Evolutionary conservation across 1,139 yeast species (phyloP), one percentile per base, ranked within the genome.

Genomic region (Magnusiomyces starmeri): DNA sequence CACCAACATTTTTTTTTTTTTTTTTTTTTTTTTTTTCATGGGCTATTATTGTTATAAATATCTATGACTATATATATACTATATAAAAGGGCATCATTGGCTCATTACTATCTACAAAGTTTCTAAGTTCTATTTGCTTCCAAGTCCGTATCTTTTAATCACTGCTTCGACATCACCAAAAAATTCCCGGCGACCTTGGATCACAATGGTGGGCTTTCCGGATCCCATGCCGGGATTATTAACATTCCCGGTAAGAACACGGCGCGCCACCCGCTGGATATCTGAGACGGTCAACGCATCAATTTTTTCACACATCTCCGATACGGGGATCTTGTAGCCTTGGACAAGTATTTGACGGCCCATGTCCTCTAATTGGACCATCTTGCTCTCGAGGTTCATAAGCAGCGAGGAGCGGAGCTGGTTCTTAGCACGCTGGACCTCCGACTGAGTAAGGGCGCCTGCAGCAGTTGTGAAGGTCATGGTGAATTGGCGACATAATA

Each of bases 271-370:
- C 8, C 79, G 71, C 55, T 78, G 77, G 49, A 92, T 75, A 65
- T 90, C 96, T 2, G 70, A 70, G 2, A 82, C 76, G 0, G 86
- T 77, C 57, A 92, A 75, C 8, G 68, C 66, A 56, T 84, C 88
- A 56, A 92, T 89, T 62, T 82, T 82, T 10, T 70, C 73, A 54
- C 92, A 83, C 96, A 92, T 89, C 62, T 89, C 96, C 42, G 76
- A 74, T 8, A 89, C 84, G 14, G 87, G 81, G n/a, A 92, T 78
- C 60, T 86, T 77, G 60, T 77, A 77, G 44, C 88, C 89, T 64
- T 85, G 89, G 52, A 88, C 81, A 69, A 87, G 95, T 29, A 92
- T 81, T 69, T 92, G 98, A 67, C 98, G 81, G 12, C 98, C 98
- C 69, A 90, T 75, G 64, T 92, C 98, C 68, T 92, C 98, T 51